Evolutionary conservation across 495 filamentous ascomycete species (phyloP).

Genomic region (Tuber umbilicatum): DNA sequence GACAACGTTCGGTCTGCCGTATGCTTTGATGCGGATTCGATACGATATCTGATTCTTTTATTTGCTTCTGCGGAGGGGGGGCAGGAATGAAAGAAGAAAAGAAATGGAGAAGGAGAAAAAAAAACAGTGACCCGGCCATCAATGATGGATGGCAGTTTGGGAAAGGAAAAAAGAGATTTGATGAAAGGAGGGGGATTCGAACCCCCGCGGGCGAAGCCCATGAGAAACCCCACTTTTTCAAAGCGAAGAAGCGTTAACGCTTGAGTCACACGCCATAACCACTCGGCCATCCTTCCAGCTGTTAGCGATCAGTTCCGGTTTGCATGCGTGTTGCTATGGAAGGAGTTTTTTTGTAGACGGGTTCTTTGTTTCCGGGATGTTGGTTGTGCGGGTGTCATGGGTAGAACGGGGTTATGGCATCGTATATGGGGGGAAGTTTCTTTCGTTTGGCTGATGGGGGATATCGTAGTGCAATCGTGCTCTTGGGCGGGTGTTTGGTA

Average conservation of each 20-base stretch:
- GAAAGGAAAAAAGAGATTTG: background rate
- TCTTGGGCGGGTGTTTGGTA: background rate
- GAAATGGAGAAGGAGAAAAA: too few relatives aligned
- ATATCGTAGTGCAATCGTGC: background rate
- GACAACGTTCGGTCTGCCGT: background rate
- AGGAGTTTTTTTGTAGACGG: background rate
- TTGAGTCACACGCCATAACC: constrained; percentile 33
- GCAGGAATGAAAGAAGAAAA: background rate
- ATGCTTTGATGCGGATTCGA: background rate
- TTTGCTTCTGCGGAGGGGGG: background rate
- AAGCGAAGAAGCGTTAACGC: constrained; percentile 25
- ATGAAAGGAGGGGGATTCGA: constrained; percentile 38
- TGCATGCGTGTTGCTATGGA: background rate
- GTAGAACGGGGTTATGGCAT: background rate
- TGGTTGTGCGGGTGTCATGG: background rate
- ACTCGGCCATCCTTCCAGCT: constrained; percentile 42
- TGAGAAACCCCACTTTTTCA: constrained; percentile 35
- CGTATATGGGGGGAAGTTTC: background rate
- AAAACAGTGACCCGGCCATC: background rate
- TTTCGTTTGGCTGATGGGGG: too few relatives aligned
- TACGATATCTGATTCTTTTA: background rate
- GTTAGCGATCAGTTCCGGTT: background rate
- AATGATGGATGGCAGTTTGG: background rate
- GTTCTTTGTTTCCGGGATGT: background rate
- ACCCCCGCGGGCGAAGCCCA: constrained; percentile 35